phyloP scores from a whole-genome alignment of 139 green algal genomes.

The Micractinium conductrix region DNA sequence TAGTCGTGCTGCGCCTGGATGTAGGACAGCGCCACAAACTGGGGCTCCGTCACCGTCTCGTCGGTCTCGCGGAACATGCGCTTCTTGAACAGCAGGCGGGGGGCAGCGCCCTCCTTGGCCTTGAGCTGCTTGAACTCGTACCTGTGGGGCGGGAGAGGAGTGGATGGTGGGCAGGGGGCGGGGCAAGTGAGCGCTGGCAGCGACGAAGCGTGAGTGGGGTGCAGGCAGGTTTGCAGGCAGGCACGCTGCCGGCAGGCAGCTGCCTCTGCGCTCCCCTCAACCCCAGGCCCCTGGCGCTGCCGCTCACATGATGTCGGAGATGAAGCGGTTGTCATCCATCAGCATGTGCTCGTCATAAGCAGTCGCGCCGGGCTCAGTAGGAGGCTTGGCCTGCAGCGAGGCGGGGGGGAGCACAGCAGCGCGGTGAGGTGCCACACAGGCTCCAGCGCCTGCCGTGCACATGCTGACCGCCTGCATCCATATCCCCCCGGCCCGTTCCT shows the following conservation, averaged over 20 bases:
- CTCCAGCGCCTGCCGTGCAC: neutral
- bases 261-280: neutral
- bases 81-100: slow-evolving; percentile 97
- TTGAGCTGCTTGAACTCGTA: slow-evolving; percentile 80
- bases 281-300: neutral
- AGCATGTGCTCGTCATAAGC: slow-evolving; percentile 83
- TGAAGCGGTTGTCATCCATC: slow-evolving; percentile 91
- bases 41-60: slow-evolving; percentile 92
- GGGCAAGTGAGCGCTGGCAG: no score
- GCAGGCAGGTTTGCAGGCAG: neutral
- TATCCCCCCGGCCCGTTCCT: neutral
- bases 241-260: neutral
- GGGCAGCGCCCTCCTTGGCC: slow-evolving; percentile 38
- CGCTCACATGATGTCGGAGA: slow-evolving; percentile 46
- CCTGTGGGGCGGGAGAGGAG: slow-evolving; percentile 16
- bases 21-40: slow-evolving; percentile 96
- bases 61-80: slow-evolving; percentile 95
- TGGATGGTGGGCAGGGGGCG: neutral
- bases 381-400: slow-evolving; percentile 43
- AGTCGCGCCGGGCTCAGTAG: slow-evolving; percentile 40
- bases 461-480: neutral
- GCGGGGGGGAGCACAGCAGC: neutral
- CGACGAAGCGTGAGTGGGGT: neutral
- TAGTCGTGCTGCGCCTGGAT: slow-evolving; percentile 91
- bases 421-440: neutral